Evolutionary conservation across 75 land plant genomes (phyloP), one percentile per base, ranked within the genome.

Genomic region (Pseudotsuga menziesii): DNA sequence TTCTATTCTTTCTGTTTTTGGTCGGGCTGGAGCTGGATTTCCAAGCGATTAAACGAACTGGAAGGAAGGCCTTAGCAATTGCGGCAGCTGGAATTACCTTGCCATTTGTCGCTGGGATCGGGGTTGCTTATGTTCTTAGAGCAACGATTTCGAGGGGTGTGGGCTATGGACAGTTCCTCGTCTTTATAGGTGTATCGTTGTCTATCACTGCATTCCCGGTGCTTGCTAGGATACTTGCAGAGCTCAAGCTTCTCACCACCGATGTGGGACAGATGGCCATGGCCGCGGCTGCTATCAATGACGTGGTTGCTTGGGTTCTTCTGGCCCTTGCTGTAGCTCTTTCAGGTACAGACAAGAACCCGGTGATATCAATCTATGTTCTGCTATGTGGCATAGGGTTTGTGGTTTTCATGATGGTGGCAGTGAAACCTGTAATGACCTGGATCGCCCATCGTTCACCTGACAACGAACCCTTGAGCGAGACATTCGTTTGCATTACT

Each of bases 141-240:
- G 16, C 5, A 78, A 78, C 75, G 39, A 78, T 72, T 22, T 32
- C 17, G 12, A 39, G 23, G 77, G 15, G 9, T 16, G 86, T 57
- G 11, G 26, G 22, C 1, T 77, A 80, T 48, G 84, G 55, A 11
- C 88, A 85, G 8, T 90, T 90, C 77, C 79, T 90, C 2, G 82
- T 90, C 55, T 88, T 90, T 82, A 88, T 88, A 84, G 92, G 88
- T 0, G 91, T 85, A 22, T 80, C 92, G n/a, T 73, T 90, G 79
- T 88, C 92, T 73, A 88, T 88, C 73, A 85, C 88, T 25, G 91
- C 91, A 15, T 90, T 90, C 55, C 92, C 92, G 15, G 92, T 90
- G 41, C 85, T 88, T 19, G 92, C 88, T 13, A 77, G 88, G 25
- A 90, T 90, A 61, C 85, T 90, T 14, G 90, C 92, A 17, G 92